Percentiles rank a stretch among this genome's conserved stretches.
These are phyloP conservation scores for Phytopythium mirpurense DNA, from an alignment of 352 stramenopile genomes.

Conservation along the genomic window DNA sequence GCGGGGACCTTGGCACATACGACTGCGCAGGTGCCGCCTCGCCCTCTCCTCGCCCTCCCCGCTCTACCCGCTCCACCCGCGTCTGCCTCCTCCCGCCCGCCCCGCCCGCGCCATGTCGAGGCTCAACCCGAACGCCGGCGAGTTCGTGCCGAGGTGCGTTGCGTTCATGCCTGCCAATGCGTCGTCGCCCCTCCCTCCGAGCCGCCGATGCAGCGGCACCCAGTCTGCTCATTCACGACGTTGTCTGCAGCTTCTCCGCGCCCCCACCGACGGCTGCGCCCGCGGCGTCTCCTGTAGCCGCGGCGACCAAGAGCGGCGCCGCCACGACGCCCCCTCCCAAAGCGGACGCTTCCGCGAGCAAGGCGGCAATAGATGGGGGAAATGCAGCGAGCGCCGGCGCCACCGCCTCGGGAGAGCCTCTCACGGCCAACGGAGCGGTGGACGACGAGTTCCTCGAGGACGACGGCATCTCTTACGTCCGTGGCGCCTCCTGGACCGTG, in stretches of 20 bases:
- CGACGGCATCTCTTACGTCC: conserved; percentile 35
- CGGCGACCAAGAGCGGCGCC: neutral
- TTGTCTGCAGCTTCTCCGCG: conserved; percentile 21
- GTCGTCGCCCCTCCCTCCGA: neutral
- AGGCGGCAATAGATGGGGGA: conserved; percentile 1
- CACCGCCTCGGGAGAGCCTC: conserved; percentile 13
- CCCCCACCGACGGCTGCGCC: conserved; percentile 6
- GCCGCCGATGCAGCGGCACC: too few relatives aligned
- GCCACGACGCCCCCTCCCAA: conserved; percentile 11
- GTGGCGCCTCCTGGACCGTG: neutral
- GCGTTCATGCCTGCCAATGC: neutral
- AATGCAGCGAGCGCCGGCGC: neutral
- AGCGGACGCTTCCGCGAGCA: conserved; percentile 4
- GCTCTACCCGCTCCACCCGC: neutral
- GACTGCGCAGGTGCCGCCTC: neutral
- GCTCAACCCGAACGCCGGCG: conserved; percentile 82
- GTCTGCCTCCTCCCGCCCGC: neutral
- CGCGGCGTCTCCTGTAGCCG: conserved; percentile 13
- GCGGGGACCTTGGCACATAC: neutral
- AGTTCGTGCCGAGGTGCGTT: conserved; percentile 69
- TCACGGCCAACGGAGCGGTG: conserved; percentile 6
- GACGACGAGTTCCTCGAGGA: conserved; percentile 16
- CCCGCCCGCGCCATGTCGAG: conserved; percentile 19
- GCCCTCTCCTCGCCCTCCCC: neutral
- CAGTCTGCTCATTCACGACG: too few relatives aligned